Evolutionary conservation across 768 basidiomycete species (phyloP).

Genomic region (Suillus decipiens): DNA sequence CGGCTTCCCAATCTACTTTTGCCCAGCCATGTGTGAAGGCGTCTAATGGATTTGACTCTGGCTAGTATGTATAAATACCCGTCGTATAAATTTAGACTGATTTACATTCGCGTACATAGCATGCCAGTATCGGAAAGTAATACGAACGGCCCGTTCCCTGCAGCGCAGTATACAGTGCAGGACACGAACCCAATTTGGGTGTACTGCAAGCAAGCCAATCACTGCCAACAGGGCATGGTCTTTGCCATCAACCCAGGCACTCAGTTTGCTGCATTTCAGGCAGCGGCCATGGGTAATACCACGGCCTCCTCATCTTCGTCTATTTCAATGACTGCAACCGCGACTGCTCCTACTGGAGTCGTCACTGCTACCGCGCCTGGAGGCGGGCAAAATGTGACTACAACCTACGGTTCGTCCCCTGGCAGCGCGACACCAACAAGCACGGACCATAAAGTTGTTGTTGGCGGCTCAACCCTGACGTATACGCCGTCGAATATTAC

Average conservation of each 20-base stretch:
- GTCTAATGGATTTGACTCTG: slow-evolving; percentile 54
- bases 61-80: slow-evolving; percentile 45
- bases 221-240: slow-evolving; percentile 66
- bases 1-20: slow-evolving; percentile 59
- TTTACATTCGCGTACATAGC: slow-evolving; percentile 36
- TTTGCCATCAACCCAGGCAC: slow-evolving; percentile 63
- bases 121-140: slow-evolving; percentile 46
- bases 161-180: slow-evolving; percentile 43
- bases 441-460: slow-evolving; percentile 42
- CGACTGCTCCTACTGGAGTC: slow-evolving; percentile 33
- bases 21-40: slow-evolving; percentile 45
- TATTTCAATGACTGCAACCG: slow-evolving; percentile 22
- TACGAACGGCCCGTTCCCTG: slow-evolving; percentile 45
- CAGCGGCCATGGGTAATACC: slow-evolving; percentile 43
- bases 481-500: slow-evolving; percentile 49
- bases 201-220: slow-evolving; percentile 56
- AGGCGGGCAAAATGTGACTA: slow-evolving; percentile 28
- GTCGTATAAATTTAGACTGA: slow-evolving; percentile 4
- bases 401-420: slow-evolving; percentile 37
- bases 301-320: slow-evolving; percentile 21
- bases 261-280: slow-evolving; percentile 55
- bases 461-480: slow-evolving; percentile 41
- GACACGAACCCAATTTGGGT: slow-evolving; percentile 56
- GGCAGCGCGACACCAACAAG: slow-evolving; percentile 31
- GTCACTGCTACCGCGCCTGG: slow-evolving; percentile 41